Evolutionary conservation across 139 green algal species (phyloP).

Genomic region (Edaphochlamys debaryana): DNA sequence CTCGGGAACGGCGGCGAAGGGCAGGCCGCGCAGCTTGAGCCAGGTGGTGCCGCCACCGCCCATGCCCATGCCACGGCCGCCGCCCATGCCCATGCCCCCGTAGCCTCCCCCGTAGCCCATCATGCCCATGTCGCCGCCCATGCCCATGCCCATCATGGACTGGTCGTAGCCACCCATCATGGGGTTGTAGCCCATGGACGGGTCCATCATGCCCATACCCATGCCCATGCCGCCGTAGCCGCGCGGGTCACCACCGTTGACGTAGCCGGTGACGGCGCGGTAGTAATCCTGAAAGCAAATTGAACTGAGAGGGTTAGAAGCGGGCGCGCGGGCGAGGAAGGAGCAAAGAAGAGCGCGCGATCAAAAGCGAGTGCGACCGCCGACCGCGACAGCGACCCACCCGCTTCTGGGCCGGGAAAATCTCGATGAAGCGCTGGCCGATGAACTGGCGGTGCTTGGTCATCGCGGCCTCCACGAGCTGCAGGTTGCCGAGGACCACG

Average conservation of each 20-base stretch:
- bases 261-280: conserved; percentile 61
- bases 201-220: conserved; percentile 40
- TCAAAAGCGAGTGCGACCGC: too few relatives aligned
- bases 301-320: too few relatives aligned
- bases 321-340: too few relatives aligned
- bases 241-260: conserved; percentile 48
- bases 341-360: too few relatives aligned
- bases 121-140: conserved; percentile 41
- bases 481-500: conserved; percentile 69
- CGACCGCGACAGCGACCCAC: too few relatives aligned
- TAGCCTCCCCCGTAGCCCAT: conserved; percentile 39
- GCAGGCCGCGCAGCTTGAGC: conserved; percentile 87
- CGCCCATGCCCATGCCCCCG: conserved; percentile 24
- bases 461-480: conserved; percentile 75
- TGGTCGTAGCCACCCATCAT: conserved; percentile 66
- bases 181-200: conserved; percentile 34
- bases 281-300: conserved; percentile 78
- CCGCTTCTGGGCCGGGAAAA: conserved; percentile 80
- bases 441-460: conserved; percentile 83
- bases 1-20: conserved; percentile 77
- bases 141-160: conserved; percentile 68
- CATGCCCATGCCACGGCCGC: not conserved
- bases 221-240: conserved; percentile 34
- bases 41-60: conserved; percentile 59
- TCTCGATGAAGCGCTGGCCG: conserved; percentile 84